Percentiles rank a stretch among this genome's conserved stretches.
Evolutionary conservation across 225 moss, liverwort and hornwort genomes (phyloP).

Genomic region (Sphagnum tenellum): DNA sequence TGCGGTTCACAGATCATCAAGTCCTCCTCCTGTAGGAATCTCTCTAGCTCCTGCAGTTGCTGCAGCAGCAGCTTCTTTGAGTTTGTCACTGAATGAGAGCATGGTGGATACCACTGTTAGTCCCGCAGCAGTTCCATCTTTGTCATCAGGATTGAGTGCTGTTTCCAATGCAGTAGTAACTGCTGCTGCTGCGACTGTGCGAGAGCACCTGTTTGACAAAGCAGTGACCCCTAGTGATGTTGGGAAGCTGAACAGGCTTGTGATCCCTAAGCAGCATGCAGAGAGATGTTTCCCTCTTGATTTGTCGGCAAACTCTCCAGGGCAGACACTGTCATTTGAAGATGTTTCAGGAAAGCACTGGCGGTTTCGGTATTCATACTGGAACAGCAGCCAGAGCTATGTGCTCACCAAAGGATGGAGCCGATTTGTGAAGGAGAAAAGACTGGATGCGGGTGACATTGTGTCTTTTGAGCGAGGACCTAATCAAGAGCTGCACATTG

Average conservation of each 20-base stretch:
- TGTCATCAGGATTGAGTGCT: too few species aligned
- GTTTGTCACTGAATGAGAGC: constrained; percentile 10
- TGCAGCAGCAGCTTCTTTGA: constrained; percentile 21
- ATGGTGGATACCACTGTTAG: constrained; percentile 18
- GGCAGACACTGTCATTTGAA: constrained; percentile 93
- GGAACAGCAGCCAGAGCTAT: constrained; percentile 99
- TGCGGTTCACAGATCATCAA: constrained; percentile 13
- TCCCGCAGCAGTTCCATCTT: constrained; percentile 2
- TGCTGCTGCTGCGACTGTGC: constrained; percentile 8
- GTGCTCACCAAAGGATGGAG: constrained; percentile 99
- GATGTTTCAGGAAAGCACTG: constrained; percentile 92
- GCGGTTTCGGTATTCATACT: constrained; percentile 96
- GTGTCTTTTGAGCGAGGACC: constrained; percentile 88
- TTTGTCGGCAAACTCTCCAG: constrained; percentile 76
- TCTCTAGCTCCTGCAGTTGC: too few species aligned
- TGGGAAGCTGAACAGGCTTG: constrained; percentile 91
- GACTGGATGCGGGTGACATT: constrained; percentile 92
- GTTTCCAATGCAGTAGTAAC: too few species aligned
- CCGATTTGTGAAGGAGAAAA: constrained; percentile 97
- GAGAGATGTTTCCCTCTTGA: constrained; percentile 97
- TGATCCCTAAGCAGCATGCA: constrained; percentile 96
- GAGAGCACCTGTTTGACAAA: constrained; percentile 97
- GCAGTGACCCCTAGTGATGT: constrained; percentile 97
- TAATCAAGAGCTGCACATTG: constrained; percentile 84
- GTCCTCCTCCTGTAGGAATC: constrained; percentile 16